Conservation (phyloP, 2,329 filamentous ascomycete species). For the Didymella pomorum region DNA sequence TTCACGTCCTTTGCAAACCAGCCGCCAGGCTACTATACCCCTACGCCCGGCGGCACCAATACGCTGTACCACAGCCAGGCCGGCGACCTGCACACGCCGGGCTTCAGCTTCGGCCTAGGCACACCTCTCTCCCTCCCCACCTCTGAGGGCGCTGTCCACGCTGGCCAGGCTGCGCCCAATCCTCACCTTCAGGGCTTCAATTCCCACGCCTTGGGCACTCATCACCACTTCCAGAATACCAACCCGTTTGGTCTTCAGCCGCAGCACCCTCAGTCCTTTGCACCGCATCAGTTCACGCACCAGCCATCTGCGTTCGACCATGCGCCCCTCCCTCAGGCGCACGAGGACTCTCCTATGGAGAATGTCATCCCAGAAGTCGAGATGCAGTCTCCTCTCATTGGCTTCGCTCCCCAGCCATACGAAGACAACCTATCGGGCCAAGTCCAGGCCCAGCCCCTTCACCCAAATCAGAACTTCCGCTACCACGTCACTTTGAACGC, state of each 20-base stretch:
- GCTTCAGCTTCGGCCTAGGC: slow-evolving; percentile 74
- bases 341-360: slow-evolving; percentile 72
- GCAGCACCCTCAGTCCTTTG: slow-evolving; percentile 64
- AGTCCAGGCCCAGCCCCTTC: slow-evolving; percentile 34
- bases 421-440: slow-evolving; percentile 57
- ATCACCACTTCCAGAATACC: slow-evolving; percentile 65
- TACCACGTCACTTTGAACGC: slow-evolving; percentile 91
- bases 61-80: slow-evolving; percentile 84
- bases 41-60: slow-evolving; percentile 81
- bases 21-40: slow-evolving; percentile 84
- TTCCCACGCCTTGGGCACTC: slow-evolving; percentile 47
- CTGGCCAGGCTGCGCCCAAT: slow-evolving; percentile 57
- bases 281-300: slow-evolving; percentile 81
- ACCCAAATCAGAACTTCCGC: slow-evolving; percentile 64
- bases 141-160: slow-evolving; percentile 70
- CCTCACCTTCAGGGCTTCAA: slow-evolving; percentile 73
- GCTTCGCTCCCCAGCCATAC: slow-evolving; percentile 61
- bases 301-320: slow-evolving; percentile 79
- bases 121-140: slow-evolving; percentile 85
- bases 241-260: slow-evolving; percentile 72
- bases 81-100: slow-evolving; percentile 86
- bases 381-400: slow-evolving; percentile 68
- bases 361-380: slow-evolving; percentile 63
- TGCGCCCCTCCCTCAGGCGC: slow-evolving; percentile 69
- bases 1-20: slow-evolving; percentile 84